phyloP scores from a whole-genome alignment of 371 early-diverging fungal species.

The Entomophthora muscae region DNA sequence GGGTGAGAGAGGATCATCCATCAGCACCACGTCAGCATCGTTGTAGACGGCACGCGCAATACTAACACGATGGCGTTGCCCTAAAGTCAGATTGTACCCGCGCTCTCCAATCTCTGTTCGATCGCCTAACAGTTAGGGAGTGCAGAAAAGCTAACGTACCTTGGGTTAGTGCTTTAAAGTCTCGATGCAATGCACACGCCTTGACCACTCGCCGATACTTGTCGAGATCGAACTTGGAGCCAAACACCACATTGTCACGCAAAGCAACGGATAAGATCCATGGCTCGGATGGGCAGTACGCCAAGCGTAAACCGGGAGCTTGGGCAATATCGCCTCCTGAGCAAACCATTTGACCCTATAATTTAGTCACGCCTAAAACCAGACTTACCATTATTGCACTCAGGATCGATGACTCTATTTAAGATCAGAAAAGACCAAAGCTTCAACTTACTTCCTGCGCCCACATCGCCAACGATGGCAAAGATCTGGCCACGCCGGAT shows the following conservation, averaged over 20 bases:
- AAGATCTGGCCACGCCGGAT: conserved; percentile 29
- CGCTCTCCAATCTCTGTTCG: conserved; percentile 69
- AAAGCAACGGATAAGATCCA: conserved; percentile 51
- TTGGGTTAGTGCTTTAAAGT: conserved; percentile 27
- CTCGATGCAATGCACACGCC: conserved; percentile 38
- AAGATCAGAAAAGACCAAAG: neutral
- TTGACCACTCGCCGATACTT: conserved; percentile 34
- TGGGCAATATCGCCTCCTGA: conserved; percentile 19
- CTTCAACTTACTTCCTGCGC: conserved; percentile 23
- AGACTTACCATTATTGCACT: conserved; percentile 28
- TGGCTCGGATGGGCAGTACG: conserved; percentile 46
- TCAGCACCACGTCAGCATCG: conserved; percentile 31
- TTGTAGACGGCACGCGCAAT: conserved; percentile 52
- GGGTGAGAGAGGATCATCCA: conserved; percentile 44
- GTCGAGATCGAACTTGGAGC: conserved; percentile 24
- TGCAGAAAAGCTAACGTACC: conserved; percentile 12
- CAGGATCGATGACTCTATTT: conserved; percentile 27
- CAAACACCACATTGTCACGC: conserved; percentile 58
- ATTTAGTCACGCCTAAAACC: neutral
- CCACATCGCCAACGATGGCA: conserved; percentile 50
- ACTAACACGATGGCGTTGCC: conserved; percentile 41
- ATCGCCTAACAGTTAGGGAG: conserved; percentile 21
- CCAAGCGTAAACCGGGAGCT: conserved; percentile 24
- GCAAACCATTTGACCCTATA: conserved; percentile 28
- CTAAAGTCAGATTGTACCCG: conserved; percentile 60